phyloP scores from a whole-genome alignment of 176 grass and related monocot species.

The Pontederia crassipes region DNA sequence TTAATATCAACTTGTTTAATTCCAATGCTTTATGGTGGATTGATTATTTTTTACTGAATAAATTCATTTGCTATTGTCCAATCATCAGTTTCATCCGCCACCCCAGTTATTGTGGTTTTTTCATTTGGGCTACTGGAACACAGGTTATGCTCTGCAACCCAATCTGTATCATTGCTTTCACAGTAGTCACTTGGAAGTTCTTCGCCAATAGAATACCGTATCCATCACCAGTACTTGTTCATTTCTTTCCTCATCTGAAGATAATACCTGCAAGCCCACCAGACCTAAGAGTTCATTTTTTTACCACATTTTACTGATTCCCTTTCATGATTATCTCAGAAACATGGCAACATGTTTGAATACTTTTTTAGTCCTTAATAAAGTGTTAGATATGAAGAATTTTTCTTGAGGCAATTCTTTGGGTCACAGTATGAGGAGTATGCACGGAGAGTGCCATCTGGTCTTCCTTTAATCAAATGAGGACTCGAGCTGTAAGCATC shows the following conservation, averaged over 20 bases:
- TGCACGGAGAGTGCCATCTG: constrained; percentile 50
- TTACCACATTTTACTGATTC: too few relatives aligned
- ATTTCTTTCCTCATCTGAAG: background rate
- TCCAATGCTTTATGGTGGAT: too few relatives aligned
- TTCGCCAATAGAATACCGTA: constrained; percentile 84
- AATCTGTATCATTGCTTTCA: constrained; percentile 46
- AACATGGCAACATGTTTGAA: constrained; percentile 7
- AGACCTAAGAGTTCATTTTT: background rate
- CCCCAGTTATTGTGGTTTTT: constrained; percentile 83
- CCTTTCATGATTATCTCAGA: too few relatives aligned
- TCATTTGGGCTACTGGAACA: constrained; percentile 84
- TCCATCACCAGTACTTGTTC: constrained; percentile 25
- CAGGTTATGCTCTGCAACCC: constrained; percentile 96
- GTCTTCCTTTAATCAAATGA: constrained; percentile 89
- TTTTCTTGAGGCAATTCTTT: constrained; percentile 97
- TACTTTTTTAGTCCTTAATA: constrained; percentile 30
- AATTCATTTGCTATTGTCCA: background rate
- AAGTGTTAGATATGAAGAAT: constrained; percentile 72
- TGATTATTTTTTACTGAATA: too few relatives aligned
- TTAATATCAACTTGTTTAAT: too few relatives aligned
- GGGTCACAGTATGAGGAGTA: constrained; percentile 64
- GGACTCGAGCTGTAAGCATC: too few relatives aligned
- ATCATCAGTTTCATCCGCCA: constrained; percentile 70
- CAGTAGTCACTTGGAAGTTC: constrained; percentile 59
- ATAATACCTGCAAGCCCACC: background rate